A percentile compares a stretch with the other conserved stretches of the same genome.
Conservation (phyloP, 2,329 filamentous ascomycete genomes). For the Aspergillus sp. region DNA sequence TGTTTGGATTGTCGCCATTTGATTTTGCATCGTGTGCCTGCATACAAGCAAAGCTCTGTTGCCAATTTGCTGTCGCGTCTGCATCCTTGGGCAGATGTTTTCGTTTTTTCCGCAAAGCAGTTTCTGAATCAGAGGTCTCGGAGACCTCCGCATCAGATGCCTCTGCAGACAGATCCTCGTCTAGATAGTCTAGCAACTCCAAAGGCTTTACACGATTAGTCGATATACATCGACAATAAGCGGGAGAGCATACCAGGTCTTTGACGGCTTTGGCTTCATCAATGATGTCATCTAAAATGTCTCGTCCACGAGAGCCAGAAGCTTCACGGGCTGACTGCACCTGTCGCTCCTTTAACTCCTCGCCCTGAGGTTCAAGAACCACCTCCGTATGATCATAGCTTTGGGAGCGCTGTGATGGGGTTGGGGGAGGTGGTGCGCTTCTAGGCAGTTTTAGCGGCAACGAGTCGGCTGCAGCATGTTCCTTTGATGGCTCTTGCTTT, state of each 20-base stretch:
- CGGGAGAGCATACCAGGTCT: conserved; percentile 47
- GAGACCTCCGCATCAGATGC: conserved; percentile 14
- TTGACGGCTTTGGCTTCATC: conserved; percentile 59
- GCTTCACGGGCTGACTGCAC: conserved; percentile 9
- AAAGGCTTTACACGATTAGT: conserved; percentile 30
- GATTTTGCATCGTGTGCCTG: conserved; percentile 50
- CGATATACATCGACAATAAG: neutral
- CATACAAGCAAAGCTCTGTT: conserved; percentile 59
- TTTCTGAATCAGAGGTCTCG: conserved; percentile 15
- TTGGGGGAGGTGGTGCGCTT: conserved; percentile 13
- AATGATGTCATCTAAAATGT: conserved; percentile 66
- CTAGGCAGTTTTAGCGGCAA: conserved; percentile 30
- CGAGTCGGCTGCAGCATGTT: conserved; percentile 13
- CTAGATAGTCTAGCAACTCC: conserved; percentile 27
- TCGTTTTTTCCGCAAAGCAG: conserved; percentile 13
- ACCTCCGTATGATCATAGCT: conserved; percentile 1
- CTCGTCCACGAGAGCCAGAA: conserved; percentile 29
- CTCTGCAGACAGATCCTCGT: conserved; percentile 20
- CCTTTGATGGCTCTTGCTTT: conserved; percentile 11
- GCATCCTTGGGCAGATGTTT: conserved; percentile 4
- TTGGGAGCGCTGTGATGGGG: conserved; percentile 13
- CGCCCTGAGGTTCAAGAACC: neutral
- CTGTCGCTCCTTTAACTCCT: neutral
- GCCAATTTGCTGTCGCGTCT: conserved; percentile 26
- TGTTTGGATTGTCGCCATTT: conserved; percentile 64